phyloP scores from a whole-genome alignment of 2,329 filamentous ascomycete genomes.

The Apiospora pterosperma region DNA sequence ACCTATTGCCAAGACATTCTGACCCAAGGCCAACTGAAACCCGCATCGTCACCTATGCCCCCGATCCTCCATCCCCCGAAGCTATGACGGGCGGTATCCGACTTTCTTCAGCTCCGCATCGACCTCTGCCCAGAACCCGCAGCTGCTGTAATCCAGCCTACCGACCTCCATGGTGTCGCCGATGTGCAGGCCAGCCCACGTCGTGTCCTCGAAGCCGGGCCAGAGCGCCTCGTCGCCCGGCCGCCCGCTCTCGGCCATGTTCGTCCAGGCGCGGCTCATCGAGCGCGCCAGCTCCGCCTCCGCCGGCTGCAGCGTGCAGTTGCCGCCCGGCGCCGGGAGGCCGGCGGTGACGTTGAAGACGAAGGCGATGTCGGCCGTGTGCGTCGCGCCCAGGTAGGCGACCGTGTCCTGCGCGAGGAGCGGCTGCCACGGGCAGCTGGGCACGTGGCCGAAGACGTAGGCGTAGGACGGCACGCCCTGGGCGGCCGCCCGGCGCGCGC shows the following conservation, averaged over 20 bases:
- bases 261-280: slow-evolving; percentile 23
- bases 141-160: slow-evolving; percentile 15
- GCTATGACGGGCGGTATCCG: background rate
- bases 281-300: slow-evolving; percentile 17
- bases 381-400: slow-evolving; percentile 18
- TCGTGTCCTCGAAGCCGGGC: slow-evolving; percentile 14
- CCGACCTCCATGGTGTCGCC: slow-evolving; percentile 9
- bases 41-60: no score
- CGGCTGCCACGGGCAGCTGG: slow-evolving; percentile 19
- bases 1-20: no score
- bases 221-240: slow-evolving; percentile 15
- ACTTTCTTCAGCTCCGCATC: slow-evolving; percentile 10
- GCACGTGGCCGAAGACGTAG: slow-evolving; percentile 19
- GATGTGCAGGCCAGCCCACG: slow-evolving; percentile 12
- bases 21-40: no score
- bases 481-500: slow-evolving; percentile 11
- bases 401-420: slow-evolving; percentile 12
- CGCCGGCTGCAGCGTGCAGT: slow-evolving; percentile 17
- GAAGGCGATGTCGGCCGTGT: slow-evolving; percentile 27
- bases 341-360: slow-evolving; percentile 21
- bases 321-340: slow-evolving; percentile 20
- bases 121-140: slow-evolving; percentile 17
- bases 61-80: no score
- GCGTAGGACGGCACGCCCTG: slow-evolving; percentile 18
- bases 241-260: slow-evolving; percentile 19